Conservation (phyloP, 2,329 filamentous ascomycete species). For the Penicillium sp. region DNA sequence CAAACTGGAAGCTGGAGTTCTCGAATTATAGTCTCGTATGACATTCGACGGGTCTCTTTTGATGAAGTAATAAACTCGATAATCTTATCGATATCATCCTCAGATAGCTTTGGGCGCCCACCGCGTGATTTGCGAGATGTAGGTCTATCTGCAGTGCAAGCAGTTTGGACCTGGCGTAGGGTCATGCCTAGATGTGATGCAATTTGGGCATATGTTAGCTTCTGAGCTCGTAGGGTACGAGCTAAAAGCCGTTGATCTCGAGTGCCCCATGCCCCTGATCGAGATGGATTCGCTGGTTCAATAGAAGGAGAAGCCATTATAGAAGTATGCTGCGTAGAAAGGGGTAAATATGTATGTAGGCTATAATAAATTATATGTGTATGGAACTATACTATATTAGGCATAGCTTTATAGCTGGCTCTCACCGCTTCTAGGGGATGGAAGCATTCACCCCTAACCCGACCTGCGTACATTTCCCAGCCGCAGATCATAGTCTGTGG, state of each 20-base stretch:
- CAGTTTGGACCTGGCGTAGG: not conserved
- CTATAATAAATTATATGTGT: no score
- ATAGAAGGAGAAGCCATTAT: no score
- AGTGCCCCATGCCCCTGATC: no score
- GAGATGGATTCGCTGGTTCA: no score
- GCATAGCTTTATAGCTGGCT: no score
- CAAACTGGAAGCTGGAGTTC: not conserved
- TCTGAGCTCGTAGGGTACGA: no score
- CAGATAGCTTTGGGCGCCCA: not conserved
- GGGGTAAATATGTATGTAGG: no score
- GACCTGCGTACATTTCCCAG: slow-evolving; percentile 36
- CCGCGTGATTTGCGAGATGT: not conserved
- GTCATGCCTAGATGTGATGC: not conserved
- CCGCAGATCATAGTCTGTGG: slow-evolving; percentile 64
- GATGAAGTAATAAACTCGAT: not conserved
- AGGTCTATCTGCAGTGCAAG: not conserved
- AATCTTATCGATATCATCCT: not conserved
- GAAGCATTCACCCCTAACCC: no score
- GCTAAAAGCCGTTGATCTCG: no score
- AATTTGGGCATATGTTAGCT: not conserved
- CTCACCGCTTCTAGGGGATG: no score
- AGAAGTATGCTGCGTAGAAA: no score
- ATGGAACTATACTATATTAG: no score
- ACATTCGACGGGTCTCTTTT: not conserved
- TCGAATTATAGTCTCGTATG: not conserved